phyloP scores from a whole-genome alignment of 192 early-diverging fungal species.

The Jimgerdemannia lactiflua region DNA sequence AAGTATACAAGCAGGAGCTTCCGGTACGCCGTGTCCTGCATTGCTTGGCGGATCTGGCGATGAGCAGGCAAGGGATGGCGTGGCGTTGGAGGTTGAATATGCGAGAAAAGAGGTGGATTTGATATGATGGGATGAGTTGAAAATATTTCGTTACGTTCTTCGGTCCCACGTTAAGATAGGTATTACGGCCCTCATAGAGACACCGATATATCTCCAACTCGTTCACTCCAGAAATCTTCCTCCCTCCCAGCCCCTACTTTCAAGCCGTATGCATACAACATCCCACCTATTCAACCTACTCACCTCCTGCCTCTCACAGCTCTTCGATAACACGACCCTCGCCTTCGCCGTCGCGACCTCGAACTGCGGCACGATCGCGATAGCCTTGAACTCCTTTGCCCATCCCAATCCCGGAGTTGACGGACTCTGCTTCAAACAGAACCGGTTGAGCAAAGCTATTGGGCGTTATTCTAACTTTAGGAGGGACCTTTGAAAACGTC shows the following conservation, averaged over 20 bases:
- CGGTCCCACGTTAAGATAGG: too few species aligned
- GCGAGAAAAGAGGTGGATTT: background rate
- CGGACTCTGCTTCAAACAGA: constrained; percentile 47
- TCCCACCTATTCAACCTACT: constrained; percentile 46
- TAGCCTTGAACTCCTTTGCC: constrained; percentile 65
- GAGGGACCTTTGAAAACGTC: too few species aligned
- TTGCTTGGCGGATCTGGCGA: constrained; percentile 78
- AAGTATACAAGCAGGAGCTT: constrained; percentile 70
- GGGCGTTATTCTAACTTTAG: too few species aligned
- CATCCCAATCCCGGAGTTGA: constrained; percentile 62
- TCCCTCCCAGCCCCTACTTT: too few species aligned
- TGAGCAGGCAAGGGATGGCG: constrained; percentile 77
- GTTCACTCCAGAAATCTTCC: too few species aligned
- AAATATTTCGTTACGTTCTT: background rate
- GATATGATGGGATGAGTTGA: background rate
- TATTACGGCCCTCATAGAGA: too few species aligned
- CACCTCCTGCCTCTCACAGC: constrained; percentile 78
- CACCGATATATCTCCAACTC: too few species aligned
- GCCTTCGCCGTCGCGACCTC: constrained; percentile 92
- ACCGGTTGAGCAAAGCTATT: too few species aligned
- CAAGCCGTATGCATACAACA: too few species aligned
- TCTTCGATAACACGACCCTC: constrained; percentile 75
- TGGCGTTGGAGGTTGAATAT: constrained; percentile 93
- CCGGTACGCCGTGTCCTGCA: constrained; percentile 92
- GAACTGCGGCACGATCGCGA: constrained; percentile 89